These are phyloP conservation scores for Russula compacta DNA, from an alignment of 768 basidiomycete species.

Conservation along the genomic window DNA sequence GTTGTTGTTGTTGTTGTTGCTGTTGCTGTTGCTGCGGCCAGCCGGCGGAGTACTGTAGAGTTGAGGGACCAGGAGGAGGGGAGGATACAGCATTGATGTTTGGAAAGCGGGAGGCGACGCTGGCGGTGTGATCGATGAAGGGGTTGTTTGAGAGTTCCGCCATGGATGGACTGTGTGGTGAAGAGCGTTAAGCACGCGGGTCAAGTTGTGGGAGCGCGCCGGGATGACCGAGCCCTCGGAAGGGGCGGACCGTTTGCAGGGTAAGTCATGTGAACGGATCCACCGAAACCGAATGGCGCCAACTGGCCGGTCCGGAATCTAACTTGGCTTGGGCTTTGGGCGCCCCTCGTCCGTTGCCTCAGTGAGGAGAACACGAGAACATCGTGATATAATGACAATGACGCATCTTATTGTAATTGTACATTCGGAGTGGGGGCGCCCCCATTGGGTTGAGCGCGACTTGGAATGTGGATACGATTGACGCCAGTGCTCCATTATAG, in stretches of 20 bases:
- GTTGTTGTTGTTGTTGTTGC: constrained; percentile 16
- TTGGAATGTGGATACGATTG: too few relatives aligned
- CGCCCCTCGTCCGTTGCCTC: too few relatives aligned
- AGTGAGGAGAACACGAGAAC: too few relatives aligned
- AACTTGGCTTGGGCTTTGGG: too few relatives aligned
- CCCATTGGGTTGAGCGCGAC: too few relatives aligned
- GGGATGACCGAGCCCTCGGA: background rate
- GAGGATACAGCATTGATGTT: constrained; percentile 37
- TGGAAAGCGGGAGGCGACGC: constrained; percentile 44
- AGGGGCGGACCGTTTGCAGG: background rate
- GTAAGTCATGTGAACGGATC: background rate
- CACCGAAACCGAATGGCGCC: background rate
- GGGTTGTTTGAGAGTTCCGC: constrained; percentile 52
- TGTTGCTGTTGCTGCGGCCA: constrained; percentile 35
- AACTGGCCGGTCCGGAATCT: background rate
- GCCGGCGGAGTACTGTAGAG: constrained; percentile 27
- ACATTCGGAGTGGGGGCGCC: too few relatives aligned
- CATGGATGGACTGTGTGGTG: background rate
- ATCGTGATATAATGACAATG: too few relatives aligned
- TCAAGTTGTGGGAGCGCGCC: background rate
- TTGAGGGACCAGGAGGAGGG: constrained; percentile 15
- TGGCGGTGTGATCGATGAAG: constrained; percentile 46
- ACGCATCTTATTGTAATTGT: too few relatives aligned
- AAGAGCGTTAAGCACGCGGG: background rate
- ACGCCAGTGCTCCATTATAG: too few relatives aligned